phyloP scores from a whole-genome alignment of 2,329 filamentous ascomycete genomes.

The Emmonsiellopsis sp. region DNA sequence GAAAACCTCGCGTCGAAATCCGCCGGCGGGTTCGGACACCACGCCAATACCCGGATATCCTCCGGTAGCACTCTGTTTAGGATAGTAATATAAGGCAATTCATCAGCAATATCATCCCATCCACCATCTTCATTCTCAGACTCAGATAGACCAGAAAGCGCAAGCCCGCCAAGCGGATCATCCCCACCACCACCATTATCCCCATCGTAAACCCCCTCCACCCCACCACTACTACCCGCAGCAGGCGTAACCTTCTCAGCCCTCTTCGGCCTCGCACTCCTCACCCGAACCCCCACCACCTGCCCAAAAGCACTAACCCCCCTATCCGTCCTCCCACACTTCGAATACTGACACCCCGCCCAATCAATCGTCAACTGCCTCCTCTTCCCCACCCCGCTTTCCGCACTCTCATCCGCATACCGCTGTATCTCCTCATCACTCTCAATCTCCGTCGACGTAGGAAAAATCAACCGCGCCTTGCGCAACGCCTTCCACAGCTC shows the following conservation, averaged over 20 bases:
- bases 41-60: conserved; percentile 84
- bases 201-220: conserved; percentile 5
- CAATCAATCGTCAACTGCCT: conserved; percentile 53
- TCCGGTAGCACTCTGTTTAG: conserved; percentile 81
- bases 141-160: conserved; percentile 7
- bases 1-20: conserved; percentile 88
- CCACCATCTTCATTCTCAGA: conserved; percentile 25
- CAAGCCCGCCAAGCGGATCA: conserved; percentile 13
- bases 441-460: conserved; percentile 42
- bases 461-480: conserved; percentile 73
- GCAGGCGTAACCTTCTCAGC: conserved; percentile 8
- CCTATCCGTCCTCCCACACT: conserved; percentile 85
- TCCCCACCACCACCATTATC: neutral
- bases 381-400: conserved; percentile 12
- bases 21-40: conserved; percentile 73
- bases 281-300: conserved; percentile 73
- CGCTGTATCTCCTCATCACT: conserved; percentile 24
- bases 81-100: conserved; percentile 73
- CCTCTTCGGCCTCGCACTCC: conserved; percentile 63
- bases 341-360: conserved; percentile 81
- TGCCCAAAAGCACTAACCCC: conserved; percentile 97
- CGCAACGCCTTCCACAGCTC: conserved; percentile 85
- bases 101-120: conserved; percentile 65
- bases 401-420: conserved; percentile 31
- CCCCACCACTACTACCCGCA: conserved; percentile 15